phyloP scores from a whole-genome alignment of 345 rosid genomes.

The Theobroma cacao region DNA sequence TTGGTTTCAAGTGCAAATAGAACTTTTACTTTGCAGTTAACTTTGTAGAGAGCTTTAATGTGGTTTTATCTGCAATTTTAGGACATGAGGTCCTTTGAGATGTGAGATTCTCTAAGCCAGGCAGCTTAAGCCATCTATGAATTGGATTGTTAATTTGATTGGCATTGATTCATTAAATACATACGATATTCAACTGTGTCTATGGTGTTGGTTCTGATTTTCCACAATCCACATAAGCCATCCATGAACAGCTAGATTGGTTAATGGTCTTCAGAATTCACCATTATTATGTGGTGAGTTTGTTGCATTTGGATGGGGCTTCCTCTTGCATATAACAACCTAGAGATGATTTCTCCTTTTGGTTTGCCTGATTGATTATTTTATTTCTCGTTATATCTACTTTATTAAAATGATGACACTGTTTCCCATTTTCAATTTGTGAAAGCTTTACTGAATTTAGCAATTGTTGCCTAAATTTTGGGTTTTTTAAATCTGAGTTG shows the following conservation, averaged over 20 bases:
- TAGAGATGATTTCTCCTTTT: neutral
- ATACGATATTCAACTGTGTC: neutral
- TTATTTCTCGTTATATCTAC: neutral
- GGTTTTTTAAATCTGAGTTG: neutral
- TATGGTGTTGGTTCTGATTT: neutral
- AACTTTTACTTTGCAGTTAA: neutral
- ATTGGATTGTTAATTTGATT: neutral
- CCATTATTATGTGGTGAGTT: neutral
- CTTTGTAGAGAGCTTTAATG: neutral
- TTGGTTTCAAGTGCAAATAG: neutral
- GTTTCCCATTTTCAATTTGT: neutral
- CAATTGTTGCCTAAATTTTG: neutral
- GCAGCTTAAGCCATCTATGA: neutral
- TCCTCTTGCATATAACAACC: neutral
- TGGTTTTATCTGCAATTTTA: neutral
- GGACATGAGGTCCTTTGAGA: neutral
- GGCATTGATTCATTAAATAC: neutral
- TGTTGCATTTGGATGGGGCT: neutral
- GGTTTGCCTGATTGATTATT: neutral
- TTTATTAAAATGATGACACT: constrained; percentile 7
- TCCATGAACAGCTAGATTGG: neutral
- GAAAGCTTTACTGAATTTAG: neutral
- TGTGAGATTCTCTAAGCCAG: neutral
- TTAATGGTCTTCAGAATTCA: neutral
- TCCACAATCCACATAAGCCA: neutral